phyloP scores from a whole-genome alignment of 768 basidiomycete species.

The Mycena crocata region DNA sequence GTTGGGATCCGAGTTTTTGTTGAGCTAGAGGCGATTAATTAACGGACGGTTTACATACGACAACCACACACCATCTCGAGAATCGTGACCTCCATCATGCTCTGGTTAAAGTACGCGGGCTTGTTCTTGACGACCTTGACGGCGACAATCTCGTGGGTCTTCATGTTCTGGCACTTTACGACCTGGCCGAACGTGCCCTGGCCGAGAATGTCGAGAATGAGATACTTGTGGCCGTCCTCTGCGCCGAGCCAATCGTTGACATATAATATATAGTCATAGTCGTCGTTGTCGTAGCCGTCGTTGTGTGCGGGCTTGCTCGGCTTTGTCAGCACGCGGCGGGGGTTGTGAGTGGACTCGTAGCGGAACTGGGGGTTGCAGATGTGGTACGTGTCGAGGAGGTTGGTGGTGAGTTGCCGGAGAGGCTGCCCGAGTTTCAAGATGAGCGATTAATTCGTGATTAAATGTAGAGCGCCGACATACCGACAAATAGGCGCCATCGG shows the following conservation, averaged over 20 bases:
- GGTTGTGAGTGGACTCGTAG: conserved; percentile 95
- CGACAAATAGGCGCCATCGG: conserved; percentile 81
- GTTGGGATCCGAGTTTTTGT: conserved; percentile 91
- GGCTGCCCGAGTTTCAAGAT: conserved; percentile 51
- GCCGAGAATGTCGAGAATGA: conserved; percentile 97
- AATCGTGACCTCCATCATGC: conserved; percentile 99
- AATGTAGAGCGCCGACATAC: conserved; percentile 61
- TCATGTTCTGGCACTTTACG: conserved; percentile 99
- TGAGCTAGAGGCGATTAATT: conserved; percentile 72
- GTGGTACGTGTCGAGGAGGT: conserved; percentile 90
- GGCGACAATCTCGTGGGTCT: conserved; percentile 97
- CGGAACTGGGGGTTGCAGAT: conserved; percentile 96
- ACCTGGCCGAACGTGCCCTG: conserved; percentile 99
- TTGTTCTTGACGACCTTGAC: conserved; percentile 99
- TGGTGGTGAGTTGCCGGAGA: conserved; percentile 79
- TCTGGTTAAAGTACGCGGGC: conserved; percentile 99
- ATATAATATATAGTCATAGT: conserved; percentile 99
- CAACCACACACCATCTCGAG: conserved; percentile 84
- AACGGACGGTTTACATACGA: not conserved
- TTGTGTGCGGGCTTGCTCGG: conserved; percentile 96
- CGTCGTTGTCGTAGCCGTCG: conserved; percentile 98
- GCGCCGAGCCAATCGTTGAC: conserved; percentile 98
- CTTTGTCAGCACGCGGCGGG: conserved; percentile 95
- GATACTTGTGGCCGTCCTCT: conserved; percentile 97
- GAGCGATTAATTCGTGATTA: conserved; percentile 22